These are phyloP conservation scores for Ophiostoma sp. DNA, from an alignment of 2,329 filamentous ascomycete genomes.

Conservation along the genomic window DNA sequence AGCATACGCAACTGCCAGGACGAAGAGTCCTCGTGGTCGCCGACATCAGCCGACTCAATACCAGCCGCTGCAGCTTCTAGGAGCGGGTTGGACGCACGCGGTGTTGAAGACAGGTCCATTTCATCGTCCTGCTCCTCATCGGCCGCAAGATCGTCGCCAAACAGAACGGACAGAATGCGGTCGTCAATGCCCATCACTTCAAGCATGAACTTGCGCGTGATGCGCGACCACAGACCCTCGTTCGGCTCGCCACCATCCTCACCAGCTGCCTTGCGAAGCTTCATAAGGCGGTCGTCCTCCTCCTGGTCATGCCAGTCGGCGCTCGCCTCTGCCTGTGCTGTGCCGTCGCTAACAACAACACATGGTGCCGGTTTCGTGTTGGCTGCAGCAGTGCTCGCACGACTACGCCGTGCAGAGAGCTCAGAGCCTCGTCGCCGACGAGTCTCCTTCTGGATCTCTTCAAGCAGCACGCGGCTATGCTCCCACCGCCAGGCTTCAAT, in stretches of 20 bases:
- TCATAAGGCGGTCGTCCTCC: slow-evolving; percentile 36
- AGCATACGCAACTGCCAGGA: slow-evolving; percentile 76
- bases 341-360: background rate
- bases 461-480: slow-evolving; percentile 79
- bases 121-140: slow-evolving; percentile 34
- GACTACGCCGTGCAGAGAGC: slow-evolving; percentile 42
- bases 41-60: slow-evolving; percentile 34
- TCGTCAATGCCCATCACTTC: slow-evolving; percentile 93
- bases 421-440: slow-evolving; percentile 65
- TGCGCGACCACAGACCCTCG: slow-evolving; percentile 74
- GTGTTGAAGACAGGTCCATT: slow-evolving; percentile 46
- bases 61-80: slow-evolving; percentile 32
- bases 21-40: slow-evolving; percentile 35
- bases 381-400: background rate
- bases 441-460: slow-evolving; percentile 88
- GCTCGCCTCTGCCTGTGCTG: slow-evolving; percentile 14
- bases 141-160: slow-evolving; percentile 73
- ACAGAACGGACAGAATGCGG: slow-evolving; percentile 76
- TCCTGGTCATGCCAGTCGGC: slow-evolving; percentile 56
- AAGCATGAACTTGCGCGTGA: slow-evolving; percentile 82
- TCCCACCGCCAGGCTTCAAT: slow-evolving; percentile 93
- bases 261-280: background rate
- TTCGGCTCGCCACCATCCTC: slow-evolving; percentile 41
- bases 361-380: background rate
- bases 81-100: slow-evolving; percentile 42